Evolutionary conservation across 768 basidiomycete species (phyloP), one percentile per base, ranked within the genome.

Genomic region (Chiua virens): DNA sequence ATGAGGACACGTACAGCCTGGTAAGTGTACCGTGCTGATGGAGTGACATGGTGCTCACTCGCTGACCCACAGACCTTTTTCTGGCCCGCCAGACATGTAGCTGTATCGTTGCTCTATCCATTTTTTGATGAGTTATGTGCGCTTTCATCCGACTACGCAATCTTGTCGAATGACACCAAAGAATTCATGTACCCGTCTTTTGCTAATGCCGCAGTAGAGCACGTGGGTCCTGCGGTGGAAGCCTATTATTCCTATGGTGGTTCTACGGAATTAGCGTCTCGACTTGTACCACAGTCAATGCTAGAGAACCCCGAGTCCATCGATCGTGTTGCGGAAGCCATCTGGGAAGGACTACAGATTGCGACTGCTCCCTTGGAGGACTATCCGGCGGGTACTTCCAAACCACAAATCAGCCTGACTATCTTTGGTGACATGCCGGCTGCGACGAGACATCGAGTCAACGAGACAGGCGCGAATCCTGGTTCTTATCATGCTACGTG

Each of bases 401-500:
- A 44, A 0, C 17, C 17, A 4, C 49, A 50, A 13, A 21, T 25
- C 2, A 22, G 37, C 8, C 44, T 35, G 1, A 36, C 47, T 17
- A 15, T 62, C 17, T 58, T 56, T n/a, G 60, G 53, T 4, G 45
- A 50, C 23, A 49, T 63, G 56, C 30, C 60, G 3, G 46, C 52
- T 39, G 49, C 39, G 11, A 56, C 45, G 17, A 47, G 34, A 5
- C 43, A 46, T 4, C 53, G 20, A 22, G 47, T 42, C 10, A 53
- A 62, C 17, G 53, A 51, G 32, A 56, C 60, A 1, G 60, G 50
- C 2, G 60, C 57, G 1, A 62, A 62, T 32, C 61, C 61, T 13
- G 57, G 49, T 18, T 47, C 60, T 6, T 63, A 63, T 18, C 42
- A 50, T 10, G 54, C 57, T 8, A 43, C 61, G 1, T 59, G 54